A percentile compares a stretch with the other conserved stretches of the same genome.
These are phyloP conservation scores for Pyricularia grisea DNA, from an alignment of 2,329 filamentous ascomycete species.

Conservation along the genomic window DNA sequence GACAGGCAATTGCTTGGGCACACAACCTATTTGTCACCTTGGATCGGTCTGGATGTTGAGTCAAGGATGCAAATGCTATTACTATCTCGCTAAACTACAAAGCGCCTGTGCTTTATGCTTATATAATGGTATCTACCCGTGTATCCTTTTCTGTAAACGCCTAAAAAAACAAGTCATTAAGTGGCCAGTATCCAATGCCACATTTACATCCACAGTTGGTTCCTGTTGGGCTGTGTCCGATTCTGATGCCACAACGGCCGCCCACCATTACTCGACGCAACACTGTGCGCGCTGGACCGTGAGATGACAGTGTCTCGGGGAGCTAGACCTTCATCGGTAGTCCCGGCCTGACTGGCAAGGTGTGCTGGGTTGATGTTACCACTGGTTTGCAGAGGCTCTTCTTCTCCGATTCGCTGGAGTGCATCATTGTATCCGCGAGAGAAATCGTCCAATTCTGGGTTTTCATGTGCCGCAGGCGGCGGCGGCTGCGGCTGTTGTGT, in stretches of 20 bases:
- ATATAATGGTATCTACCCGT: background rate
- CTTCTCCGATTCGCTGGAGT: constrained; percentile 27
- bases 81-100: background rate
- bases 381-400: constrained; percentile 21
- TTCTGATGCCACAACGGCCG: constrained; percentile 46
- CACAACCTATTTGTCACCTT: background rate
- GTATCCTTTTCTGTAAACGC: background rate
- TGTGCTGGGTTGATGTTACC: constrained; percentile 6
- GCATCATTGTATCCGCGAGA: constrained; percentile 30
- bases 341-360: background rate
- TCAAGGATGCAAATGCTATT: background rate
- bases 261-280: constrained; percentile 2
- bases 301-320: constrained; percentile 4
- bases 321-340: constrained; percentile 7
- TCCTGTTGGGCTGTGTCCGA: constrained; percentile 32
- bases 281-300: background rate
- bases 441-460: constrained; percentile 35
- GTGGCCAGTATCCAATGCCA: background rate
- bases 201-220: constrained; percentile 36
- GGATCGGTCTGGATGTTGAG: background rate
- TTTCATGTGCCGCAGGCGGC: background rate
- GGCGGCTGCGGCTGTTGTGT: background rate
- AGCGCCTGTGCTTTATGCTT: background rate
- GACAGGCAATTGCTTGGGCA: background rate
- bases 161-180: background rate